phyloP scores from a whole-genome alignment of 164 flowering plant genomes.

The Vitis rupestris region DNA sequence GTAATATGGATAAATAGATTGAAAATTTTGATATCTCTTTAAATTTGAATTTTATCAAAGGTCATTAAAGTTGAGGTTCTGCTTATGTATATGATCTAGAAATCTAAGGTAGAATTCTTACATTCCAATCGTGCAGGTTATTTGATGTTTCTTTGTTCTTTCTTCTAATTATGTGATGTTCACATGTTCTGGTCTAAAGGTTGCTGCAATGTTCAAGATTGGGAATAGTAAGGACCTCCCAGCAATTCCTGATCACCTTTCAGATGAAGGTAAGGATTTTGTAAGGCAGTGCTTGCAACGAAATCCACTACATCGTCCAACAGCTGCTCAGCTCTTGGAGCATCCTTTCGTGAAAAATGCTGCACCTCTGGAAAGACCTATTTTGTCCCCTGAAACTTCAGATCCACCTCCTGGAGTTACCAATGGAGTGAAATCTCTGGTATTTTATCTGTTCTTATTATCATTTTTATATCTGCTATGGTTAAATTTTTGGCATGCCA shows the following conservation, averaged over 20 bases:
- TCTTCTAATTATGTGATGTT: not conserved
- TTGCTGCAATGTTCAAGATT: conserved; percentile 77
- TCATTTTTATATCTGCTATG: not conserved
- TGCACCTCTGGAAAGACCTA: conserved; percentile 58
- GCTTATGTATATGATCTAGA: not conserved
- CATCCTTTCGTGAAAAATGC: conserved; percentile 88
- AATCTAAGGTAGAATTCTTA: not conserved
- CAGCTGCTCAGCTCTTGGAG: conserved; percentile 82
- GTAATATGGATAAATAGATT: conserved; percentile 19
- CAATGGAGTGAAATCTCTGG: conserved; percentile 53
- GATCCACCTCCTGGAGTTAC: conserved; percentile 39
- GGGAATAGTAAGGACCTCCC: conserved; percentile 97
- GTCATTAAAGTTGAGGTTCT: not conserved
- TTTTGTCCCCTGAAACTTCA: conserved; percentile 35
- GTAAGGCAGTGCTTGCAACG: conserved; percentile 79
- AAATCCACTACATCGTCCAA: conserved; percentile 74
- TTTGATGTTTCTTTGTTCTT: not conserved
- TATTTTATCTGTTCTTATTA: conserved; percentile 21
- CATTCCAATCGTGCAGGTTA: not conserved
- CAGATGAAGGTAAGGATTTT: conserved; percentile 90
- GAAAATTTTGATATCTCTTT: not conserved
- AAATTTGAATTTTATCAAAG: not conserved
- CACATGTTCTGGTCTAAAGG: conserved; percentile 24
- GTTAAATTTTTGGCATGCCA: not conserved
- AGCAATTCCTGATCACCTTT: conserved; percentile 77